Conservation (phyloP, 2,329 filamentous ascomycete genomes). For the Aspergillus flavus region DNA sequence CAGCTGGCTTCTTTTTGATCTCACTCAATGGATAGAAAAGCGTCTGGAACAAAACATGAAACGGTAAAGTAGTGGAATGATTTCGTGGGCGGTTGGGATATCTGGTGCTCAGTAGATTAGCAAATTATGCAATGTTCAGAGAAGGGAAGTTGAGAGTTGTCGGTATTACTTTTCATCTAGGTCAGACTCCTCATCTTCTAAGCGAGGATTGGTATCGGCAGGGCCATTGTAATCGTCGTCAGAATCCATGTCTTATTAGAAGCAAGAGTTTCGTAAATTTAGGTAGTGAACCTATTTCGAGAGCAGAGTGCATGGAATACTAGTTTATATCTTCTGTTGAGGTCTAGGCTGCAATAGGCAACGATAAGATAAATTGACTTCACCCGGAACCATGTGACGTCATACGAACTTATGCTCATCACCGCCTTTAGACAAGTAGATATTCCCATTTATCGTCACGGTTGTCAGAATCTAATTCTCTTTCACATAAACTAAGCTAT, state of each 20-base stretch:
- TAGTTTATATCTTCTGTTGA: background rate
- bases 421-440: background rate
- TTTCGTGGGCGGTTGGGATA: conserved; percentile 85
- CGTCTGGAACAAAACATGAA: conserved; percentile 73
- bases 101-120: conserved; percentile 43
- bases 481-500: background rate
- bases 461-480: conserved; percentile 7
- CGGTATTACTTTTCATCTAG: conserved; percentile 35
- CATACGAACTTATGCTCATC: conserved; percentile 8
- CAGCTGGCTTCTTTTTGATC: conserved; percentile 71
- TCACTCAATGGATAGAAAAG: conserved; percentile 82
- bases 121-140: conserved; percentile 11
- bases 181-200: conserved; percentile 26
- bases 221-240: conserved; percentile 25
- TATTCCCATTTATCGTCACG: background rate
- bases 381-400: conserved; percentile 25
- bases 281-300: background rate
- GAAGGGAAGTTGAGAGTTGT: background rate
- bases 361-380: conserved; percentile 28
- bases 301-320: background rate
- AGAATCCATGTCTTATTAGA: conserved; percentile 31
- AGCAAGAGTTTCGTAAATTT: background rate
- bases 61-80: conserved; percentile 74
- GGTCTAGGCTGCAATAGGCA: conserved; percentile 28
- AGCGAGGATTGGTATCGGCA: conserved; percentile 12